Conservation (phyloP, 179 eudicot genomes). For the Nepenthes alata region DNA sequence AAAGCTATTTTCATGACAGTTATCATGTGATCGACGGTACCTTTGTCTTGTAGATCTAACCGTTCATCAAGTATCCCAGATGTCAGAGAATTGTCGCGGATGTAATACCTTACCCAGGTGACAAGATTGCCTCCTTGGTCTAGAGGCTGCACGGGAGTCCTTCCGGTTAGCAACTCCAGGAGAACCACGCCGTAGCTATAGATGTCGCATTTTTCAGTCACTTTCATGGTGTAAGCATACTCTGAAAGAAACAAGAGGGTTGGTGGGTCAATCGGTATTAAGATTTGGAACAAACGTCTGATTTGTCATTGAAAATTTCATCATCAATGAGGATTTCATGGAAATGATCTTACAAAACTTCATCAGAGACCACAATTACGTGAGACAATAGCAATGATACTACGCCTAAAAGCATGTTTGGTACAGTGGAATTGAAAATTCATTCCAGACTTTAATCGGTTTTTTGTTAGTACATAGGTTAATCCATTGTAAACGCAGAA, state of each 20-base stretch:
- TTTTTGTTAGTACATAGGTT: too few relatives aligned
- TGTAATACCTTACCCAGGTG: slow-evolving; percentile 46
- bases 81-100: slow-evolving; percentile 47
- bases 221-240: slow-evolving; percentile 94
- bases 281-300: too few relatives aligned
- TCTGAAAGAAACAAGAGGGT: slow-evolving; percentile 25
- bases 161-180: slow-evolving; percentile 74
- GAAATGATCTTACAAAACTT: too few relatives aligned
- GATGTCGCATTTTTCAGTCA: slow-evolving; percentile 82
- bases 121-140: slow-evolving; percentile 89
- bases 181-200: slow-evolving; percentile 94
- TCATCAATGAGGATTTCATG: too few relatives aligned
- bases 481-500: too few relatives aligned
- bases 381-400: too few relatives aligned
- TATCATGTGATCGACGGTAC: slow-evolving; percentile 52
- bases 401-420: too few relatives aligned
- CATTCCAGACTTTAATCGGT: too few relatives aligned
- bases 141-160: slow-evolving; percentile 80
- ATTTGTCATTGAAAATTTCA: too few relatives aligned
- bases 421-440: too few relatives aligned
- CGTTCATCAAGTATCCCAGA: slow-evolving; percentile 59
- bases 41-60: slow-evolving; percentile 31
- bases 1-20: slow-evolving; percentile 62
- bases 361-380: too few relatives aligned
- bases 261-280: background rate